Evolutionary conservation across 495 filamentous ascomycete species (phyloP).

Genomic region (Jackrogersella minutella): DNA sequence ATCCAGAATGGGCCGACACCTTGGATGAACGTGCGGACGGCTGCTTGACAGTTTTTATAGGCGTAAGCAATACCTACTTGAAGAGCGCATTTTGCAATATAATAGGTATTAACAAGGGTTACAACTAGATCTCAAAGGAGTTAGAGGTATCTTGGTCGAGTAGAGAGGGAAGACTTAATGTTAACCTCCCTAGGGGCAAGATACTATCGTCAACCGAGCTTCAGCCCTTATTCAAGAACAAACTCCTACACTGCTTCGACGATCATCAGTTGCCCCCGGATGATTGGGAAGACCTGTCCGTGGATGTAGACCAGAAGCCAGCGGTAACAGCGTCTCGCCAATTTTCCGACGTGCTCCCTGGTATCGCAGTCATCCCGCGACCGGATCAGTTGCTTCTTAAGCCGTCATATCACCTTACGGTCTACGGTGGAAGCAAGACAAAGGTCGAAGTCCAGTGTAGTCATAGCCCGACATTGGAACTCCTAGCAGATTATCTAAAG

Average conservation of each 20-base stretch:
- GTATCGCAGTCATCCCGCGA: slow-evolving; percentile 40
- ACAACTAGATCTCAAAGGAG: slow-evolving; percentile 4
- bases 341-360: slow-evolving; percentile 42
- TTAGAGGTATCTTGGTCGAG: slow-evolving; percentile 40
- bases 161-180: slow-evolving; percentile 36
- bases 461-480: slow-evolving; percentile 50
- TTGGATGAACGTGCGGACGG: slow-evolving; percentile 38
- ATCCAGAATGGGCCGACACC: slow-evolving; percentile 45
- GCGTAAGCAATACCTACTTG: slow-evolving; percentile 28
- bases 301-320: slow-evolving; percentile 31
- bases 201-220: slow-evolving; percentile 38
- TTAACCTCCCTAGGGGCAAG: slow-evolving; percentile 44
- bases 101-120: not conserved
- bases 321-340: slow-evolving; percentile 20
- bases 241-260: slow-evolving; percentile 43
- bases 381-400: slow-evolving; percentile 49
- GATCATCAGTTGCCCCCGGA: slow-evolving; percentile 31
- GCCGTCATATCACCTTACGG: slow-evolving; percentile 52
- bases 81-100: not conserved
- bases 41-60: slow-evolving; percentile 44
- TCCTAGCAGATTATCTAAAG: slow-evolving; percentile 50
- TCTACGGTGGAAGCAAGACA: slow-evolving; percentile 19
- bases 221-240: slow-evolving; percentile 40
- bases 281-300: slow-evolving; percentile 47
- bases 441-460: slow-evolving; percentile 48